Base-by-base conservation (phyloP, 345 rosid genomes). In the Eutrema japonicum region DNA sequence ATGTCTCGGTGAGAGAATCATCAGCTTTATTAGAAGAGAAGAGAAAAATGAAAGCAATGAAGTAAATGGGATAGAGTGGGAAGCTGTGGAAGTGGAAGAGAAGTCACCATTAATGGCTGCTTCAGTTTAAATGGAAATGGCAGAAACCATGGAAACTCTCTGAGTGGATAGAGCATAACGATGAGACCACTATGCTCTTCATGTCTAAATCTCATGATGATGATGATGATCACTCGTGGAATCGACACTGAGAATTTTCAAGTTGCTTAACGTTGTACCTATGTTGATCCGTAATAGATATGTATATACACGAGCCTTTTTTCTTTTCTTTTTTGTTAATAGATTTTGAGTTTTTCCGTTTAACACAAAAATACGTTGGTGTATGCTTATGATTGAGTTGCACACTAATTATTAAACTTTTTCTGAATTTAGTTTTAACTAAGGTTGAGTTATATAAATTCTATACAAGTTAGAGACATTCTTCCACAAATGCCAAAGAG, bases 71-170 rank as follows among this genome's bases (percentile, higher is more conserved):
- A 60, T 86, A 90, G 68, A 70, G 78, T 56, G 90, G 92, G 62
- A 90, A 81, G 80, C 85, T 90, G 11, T 90, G 96, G 96, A 86
- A 90, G 73, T 90, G 93, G 93, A 90, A 90, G 77, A 85, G 96
- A 73, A 88, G 96, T 67, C 96, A 90, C 73, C 91, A 86, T 72
- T 91, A 88, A 72, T 90, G 96, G 96, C 74, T 90, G 73, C 85
- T 90, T 76, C 93, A 90, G 73, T 86, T 90, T 83, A 90, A 85
- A 80, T 90, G 89, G 88, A 90, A 90, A 80, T 90, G 96, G 93
- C 96, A 90, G 76, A 90, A 90, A 76, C 96, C 93, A 48, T 90
- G 96, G 96, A 86, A 82, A 81, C 85, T 90, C 63, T 90, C 93
- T 32, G 96, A 88, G 83, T 82, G 80, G 86, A 85, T 90, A 42